Evolutionary conservation across 192 early-diverging fungal species (phyloP), one percentile per base, ranked within the genome.

Genomic region (Spizellomyces sp.): DNA sequence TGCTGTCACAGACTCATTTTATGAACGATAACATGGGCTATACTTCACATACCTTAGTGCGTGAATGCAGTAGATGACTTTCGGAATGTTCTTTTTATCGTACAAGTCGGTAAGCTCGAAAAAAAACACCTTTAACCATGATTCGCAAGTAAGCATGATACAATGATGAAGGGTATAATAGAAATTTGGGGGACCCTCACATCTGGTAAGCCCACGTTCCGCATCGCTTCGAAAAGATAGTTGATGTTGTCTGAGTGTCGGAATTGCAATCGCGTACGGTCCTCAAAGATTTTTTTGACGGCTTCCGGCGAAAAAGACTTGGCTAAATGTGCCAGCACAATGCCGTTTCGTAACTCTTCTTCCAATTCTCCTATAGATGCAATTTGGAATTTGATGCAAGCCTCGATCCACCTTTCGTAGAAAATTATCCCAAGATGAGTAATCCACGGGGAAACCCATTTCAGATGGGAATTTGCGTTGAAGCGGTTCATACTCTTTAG

Each of bases 31-130:
- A 10, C 5, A 36, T 9, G 41, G n/a, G 60, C 15, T 48, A 5
- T 7, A 4, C 15, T 22, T 9, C 46, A 62, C 7, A 36, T 77
- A 91, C 90, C 90, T 94, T 47, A 98, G 83, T 9, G 96, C 96
- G 70, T 98, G 96, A 76, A 99, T 92, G 80, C 96, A 98, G 77
- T 97, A 96, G 70, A 99, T 95, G 21, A 99, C 98, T 74, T 94
- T 94, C 9, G 98, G 98, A 73, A 99, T 93, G 75, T 99, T 99
- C 71, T 98, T 99, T 79, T 94, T 93, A 72, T 99, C 96, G 80
- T 98, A 99, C 55, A 98, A 76, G 77, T 99, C 98, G 0, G 94
- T 96, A 73, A 96, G 81, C 79, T 98, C 96, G 81, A 99, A 99
- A 75, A 95, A 92, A 79, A 98, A 99, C 69, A 96, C 89, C 84